Conservation (phyloP, 2,329 filamentous ascomycete genomes). For the Chaetomium strumarium region DNA sequence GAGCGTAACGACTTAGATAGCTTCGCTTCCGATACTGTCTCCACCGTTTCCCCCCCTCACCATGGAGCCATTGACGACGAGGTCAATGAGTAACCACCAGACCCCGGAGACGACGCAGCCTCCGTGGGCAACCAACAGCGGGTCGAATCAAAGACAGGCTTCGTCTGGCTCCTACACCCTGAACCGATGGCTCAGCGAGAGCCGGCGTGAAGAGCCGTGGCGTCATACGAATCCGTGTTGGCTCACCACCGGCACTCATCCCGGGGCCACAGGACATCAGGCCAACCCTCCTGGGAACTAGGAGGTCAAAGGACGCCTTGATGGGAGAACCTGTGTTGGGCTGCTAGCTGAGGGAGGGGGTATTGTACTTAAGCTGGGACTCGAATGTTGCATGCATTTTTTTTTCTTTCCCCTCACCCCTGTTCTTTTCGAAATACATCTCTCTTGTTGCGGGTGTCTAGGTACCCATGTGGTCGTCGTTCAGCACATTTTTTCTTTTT, state of each 20-base stretch:
- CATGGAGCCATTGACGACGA: background rate
- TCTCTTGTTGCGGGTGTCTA: too few relatives aligned
- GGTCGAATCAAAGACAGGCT: background rate
- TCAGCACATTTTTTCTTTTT: too few relatives aligned
- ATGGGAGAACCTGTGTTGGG: too few relatives aligned
- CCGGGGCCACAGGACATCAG: background rate
- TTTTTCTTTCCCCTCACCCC: too few relatives aligned
- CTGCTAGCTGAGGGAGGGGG: too few relatives aligned
- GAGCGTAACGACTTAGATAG: too few relatives aligned
- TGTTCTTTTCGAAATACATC: too few relatives aligned
- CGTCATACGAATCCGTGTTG: slow-evolving; percentile 1
- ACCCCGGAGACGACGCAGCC: background rate
- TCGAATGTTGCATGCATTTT: too few relatives aligned
- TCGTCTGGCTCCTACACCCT: slow-evolving; percentile 10
- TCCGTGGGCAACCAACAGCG: slow-evolving; percentile 3
- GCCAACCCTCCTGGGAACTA: background rate
- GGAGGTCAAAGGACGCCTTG: background rate
- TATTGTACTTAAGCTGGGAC: too few relatives aligned
- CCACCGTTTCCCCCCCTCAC: background rate
- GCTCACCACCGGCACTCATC: background rate
- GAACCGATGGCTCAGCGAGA: slow-evolving; percentile 12
- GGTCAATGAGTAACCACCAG: background rate
- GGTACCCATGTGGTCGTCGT: too few relatives aligned
- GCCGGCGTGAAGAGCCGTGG: slow-evolving; percentile 9
- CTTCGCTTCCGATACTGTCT: background rate